These are phyloP conservation scores for Dactylorhiza incarnata DNA, from an alignment of 106 monocot species.

Conservation along the genomic window DNA sequence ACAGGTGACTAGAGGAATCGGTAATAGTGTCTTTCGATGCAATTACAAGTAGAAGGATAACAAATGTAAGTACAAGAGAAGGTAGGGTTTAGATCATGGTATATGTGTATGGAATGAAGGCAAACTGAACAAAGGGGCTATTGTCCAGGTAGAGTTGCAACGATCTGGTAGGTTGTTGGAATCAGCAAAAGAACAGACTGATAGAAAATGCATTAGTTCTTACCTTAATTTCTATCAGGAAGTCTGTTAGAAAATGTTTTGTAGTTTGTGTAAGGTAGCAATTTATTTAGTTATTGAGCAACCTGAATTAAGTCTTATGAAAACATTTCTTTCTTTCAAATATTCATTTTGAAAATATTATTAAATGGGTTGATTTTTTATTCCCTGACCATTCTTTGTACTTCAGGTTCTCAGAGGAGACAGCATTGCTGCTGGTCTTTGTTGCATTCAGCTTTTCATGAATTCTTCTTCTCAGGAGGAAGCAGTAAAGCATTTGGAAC, in stretches of 20 bases:
- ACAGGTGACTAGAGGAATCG: too few species aligned
- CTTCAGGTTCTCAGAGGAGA: constrained; percentile 72
- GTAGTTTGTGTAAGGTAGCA: not conserved
- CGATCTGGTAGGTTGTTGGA: too few species aligned
- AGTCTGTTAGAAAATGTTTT: not conserved
- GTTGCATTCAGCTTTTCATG: constrained; percentile 89
- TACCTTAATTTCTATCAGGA: not conserved
- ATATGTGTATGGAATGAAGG: too few species aligned
- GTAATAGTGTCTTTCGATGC: too few species aligned
- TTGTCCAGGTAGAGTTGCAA: too few species aligned
- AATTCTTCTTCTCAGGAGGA: constrained; percentile 87
- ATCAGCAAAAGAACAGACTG: too few species aligned
- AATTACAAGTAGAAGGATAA: too few species aligned
- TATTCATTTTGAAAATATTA: not conserved
- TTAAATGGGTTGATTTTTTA: too few species aligned
- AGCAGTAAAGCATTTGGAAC: constrained; percentile 77
- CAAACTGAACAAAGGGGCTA: too few species aligned
- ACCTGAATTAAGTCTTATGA: not conserved
- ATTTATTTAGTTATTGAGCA: not conserved
- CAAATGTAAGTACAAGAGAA: too few species aligned
- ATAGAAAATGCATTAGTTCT: not conserved
- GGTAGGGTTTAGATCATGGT: too few species aligned
- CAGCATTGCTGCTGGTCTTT: constrained; percentile 84
- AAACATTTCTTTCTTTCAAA: not conserved
- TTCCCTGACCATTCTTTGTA: not conserved